phyloP scores from a whole-genome alignment of 306 rosid species.

The Trifolium dubium region DNA sequence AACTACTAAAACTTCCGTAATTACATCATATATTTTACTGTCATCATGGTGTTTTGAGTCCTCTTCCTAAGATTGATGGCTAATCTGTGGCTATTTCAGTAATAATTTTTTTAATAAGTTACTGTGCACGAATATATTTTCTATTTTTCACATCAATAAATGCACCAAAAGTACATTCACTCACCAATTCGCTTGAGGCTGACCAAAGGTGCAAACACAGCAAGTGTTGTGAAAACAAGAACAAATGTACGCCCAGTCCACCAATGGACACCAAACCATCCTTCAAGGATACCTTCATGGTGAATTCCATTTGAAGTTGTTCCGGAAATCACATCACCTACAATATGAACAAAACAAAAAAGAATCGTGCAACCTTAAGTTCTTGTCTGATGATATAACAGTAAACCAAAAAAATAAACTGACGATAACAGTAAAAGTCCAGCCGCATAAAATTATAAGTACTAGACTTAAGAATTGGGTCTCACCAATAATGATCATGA shows the following conservation, averaged over 20 bases:
- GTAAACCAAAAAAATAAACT: not conserved
- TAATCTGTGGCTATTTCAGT: not conserved
- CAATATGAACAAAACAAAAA: slow-evolving; percentile 44
- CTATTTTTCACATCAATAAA: not conserved
- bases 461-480: slow-evolving; percentile 11
- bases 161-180: slow-evolving; percentile 33
- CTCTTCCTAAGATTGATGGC: not conserved
- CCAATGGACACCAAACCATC: slow-evolving; percentile 92
- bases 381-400: not conserved
- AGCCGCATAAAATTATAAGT: not conserved
- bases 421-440: slow-evolving; percentile 3
- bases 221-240: slow-evolving; percentile 62
- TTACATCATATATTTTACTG: too few relatives aligned
- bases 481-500: slow-evolving; percentile 84
- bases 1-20: too few relatives aligned
- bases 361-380: slow-evolving; percentile 38
- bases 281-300: slow-evolving; percentile 81
- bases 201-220: slow-evolving; percentile 73
- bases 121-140: not conserved
- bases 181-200: slow-evolving; percentile 83
- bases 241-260: slow-evolving; percentile 75
- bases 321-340: slow-evolving; percentile 95
- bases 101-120: not conserved
- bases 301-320: slow-evolving; percentile 75
- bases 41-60: not conserved